These are phyloP conservation scores for Arabidopsis suecica DNA, from an alignment of 345 rosid species.

Conservation along the genomic window DNA sequence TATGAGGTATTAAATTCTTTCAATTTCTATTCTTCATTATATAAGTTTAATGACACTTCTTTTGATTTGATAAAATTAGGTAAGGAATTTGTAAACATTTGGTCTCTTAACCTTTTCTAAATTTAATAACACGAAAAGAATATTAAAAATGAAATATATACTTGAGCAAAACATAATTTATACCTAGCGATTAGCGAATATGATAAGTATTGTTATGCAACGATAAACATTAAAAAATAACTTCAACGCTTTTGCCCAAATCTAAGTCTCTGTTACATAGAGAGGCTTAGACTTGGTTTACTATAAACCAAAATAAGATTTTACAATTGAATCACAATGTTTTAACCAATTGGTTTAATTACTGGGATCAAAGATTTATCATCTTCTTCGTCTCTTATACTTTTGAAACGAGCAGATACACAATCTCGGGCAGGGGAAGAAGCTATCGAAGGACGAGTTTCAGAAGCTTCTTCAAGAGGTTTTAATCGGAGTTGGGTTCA, in stretches of 20 bases:
- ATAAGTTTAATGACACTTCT: not conserved
- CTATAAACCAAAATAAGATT: not conserved
- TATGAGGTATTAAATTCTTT: conserved; percentile 45
- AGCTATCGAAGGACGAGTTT: conserved; percentile 61
- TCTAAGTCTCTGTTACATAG: not conserved
- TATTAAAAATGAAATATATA: too few species aligned
- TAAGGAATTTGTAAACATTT: too few species aligned
- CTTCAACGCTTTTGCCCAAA: too few species aligned
- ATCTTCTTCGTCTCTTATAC: not conserved
- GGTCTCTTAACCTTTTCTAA: too few species aligned
- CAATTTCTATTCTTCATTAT: not conserved
- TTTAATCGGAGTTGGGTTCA: conserved; percentile 59
- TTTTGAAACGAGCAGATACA: conserved; percentile 49
- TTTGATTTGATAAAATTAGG: too few species aligned
- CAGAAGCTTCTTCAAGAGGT: conserved; percentile 64
- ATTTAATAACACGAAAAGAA: too few species aligned
- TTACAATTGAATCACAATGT: not conserved
- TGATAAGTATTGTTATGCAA: too few species aligned
- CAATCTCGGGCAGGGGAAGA: conserved; percentile 40
- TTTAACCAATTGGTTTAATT: not conserved
- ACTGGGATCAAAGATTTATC: not conserved
- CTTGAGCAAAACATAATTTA: too few species aligned
- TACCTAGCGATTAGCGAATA: too few species aligned
- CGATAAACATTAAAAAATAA: too few species aligned
- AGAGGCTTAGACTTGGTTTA: not conserved